Evolutionary conservation across 2,329 filamentous ascomycete genomes (phyloP).

Genomic region (Tolypocladium paradoxum): DNA sequence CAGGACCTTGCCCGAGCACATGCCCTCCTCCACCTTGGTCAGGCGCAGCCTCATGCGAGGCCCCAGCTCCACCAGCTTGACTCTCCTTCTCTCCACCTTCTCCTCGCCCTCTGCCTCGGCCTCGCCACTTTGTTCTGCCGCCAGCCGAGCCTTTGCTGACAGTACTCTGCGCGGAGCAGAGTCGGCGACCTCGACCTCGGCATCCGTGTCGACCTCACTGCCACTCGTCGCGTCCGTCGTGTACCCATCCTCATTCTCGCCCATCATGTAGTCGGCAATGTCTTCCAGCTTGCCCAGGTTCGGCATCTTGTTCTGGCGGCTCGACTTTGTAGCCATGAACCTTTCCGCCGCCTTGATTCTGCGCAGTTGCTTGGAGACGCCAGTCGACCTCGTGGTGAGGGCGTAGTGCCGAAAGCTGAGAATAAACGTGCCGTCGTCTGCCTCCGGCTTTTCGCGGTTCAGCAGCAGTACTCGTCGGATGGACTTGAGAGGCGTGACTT

Average conservation of each 20-base stretch:
- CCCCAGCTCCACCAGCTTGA: slow-evolving; percentile 86
- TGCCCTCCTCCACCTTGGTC: slow-evolving; percentile 91
- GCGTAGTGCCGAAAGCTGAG: slow-evolving; percentile 89
- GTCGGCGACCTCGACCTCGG: slow-evolving; percentile 79
- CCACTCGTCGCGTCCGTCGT: slow-evolving; percentile 78
- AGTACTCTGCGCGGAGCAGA: slow-evolving; percentile 52
- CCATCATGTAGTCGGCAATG: slow-evolving; percentile 88
- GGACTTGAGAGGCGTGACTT: slow-evolving; percentile 78
- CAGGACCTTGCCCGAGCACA: slow-evolving; percentile 84
- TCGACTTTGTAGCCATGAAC: slow-evolving; percentile 49
- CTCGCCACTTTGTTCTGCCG: slow-evolving; percentile 25
- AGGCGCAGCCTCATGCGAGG: slow-evolving; percentile 81
- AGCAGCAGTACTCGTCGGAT: slow-evolving; percentile 85
- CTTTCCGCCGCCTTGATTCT: slow-evolving; percentile 80
- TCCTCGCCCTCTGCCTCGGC: slow-evolving; percentile 38
- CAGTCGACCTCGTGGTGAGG: slow-evolving; percentile 80
- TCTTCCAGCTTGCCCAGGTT: slow-evolving; percentile 88
- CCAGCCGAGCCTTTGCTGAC: slow-evolving; percentile 37
- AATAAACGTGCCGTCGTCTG: slow-evolving; percentile 61
- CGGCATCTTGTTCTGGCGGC: slow-evolving; percentile 60
- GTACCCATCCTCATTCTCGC: slow-evolving; percentile 67
- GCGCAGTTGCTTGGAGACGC: slow-evolving; percentile 73
- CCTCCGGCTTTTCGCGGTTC: slow-evolving; percentile 59
- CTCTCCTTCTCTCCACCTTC: slow-evolving; percentile 70
- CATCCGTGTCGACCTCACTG: slow-evolving; percentile 87